These are phyloP conservation scores for Wickerhamiella pararugosa DNA, from an alignment of 1,139 yeast species.

Conservation along the genomic window DNA sequence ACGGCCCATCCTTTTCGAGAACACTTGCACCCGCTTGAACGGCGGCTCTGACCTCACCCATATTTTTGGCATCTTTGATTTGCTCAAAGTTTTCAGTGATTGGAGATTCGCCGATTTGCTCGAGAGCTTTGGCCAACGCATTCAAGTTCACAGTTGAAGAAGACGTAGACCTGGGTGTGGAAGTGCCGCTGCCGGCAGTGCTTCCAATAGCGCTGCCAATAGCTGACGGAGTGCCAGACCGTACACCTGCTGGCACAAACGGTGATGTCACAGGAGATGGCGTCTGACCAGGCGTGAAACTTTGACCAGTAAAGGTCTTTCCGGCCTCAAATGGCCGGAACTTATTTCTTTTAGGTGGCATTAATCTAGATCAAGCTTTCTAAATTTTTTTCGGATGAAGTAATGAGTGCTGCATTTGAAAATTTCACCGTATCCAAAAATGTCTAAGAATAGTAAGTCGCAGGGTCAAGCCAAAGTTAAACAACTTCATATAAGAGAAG, in stretches of 20 bases:
- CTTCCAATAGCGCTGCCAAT: slow-evolving; percentile 4
- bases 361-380: background rate
- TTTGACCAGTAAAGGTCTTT: slow-evolving; percentile 9
- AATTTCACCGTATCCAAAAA: too few relatives aligned
- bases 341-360: slow-evolving; percentile 14
- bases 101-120: slow-evolving; percentile 54
- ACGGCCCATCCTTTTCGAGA: slow-evolving; percentile 34
- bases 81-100: slow-evolving; percentile 43
- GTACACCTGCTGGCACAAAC: background rate
- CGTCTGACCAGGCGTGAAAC: slow-evolving; percentile 10
- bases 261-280: background rate
- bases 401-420: too few relatives aligned
- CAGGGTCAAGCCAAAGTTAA: too few relatives aligned
- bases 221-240: background rate
- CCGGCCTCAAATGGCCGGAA: slow-evolving; percentile 12
- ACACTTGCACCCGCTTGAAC: slow-evolving; percentile 41
- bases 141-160: slow-evolving; percentile 40
- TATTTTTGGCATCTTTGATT: slow-evolving; percentile 41
- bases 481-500: too few relatives aligned
- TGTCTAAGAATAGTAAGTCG: too few relatives aligned
- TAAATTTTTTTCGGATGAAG: background rate
- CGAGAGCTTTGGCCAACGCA: slow-evolving; percentile 57
- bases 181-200: slow-evolving; percentile 7
- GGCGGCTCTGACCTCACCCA: slow-evolving; percentile 51
- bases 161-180: slow-evolving; percentile 10